Conservation (phyloP, 2,329 filamentous ascomycete species). For the Aspergillus ochraceoroseus region DNA sequence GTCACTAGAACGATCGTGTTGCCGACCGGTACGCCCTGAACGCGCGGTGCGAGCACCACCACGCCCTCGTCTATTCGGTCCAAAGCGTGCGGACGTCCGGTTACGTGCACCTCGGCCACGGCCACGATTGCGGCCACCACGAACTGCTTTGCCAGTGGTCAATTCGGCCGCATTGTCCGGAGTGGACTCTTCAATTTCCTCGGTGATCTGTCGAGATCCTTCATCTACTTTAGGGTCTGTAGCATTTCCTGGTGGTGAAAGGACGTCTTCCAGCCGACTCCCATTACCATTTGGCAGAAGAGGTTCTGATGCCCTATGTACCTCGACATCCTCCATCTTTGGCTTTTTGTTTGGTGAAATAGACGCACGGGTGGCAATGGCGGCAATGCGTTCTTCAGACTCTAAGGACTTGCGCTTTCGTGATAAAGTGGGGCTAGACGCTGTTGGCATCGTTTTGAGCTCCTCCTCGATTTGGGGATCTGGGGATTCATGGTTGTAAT, state of each 20-base stretch:
- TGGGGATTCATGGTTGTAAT: conserved; percentile 3
- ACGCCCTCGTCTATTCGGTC: conserved; percentile 25
- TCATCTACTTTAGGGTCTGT: conserved; percentile 14
- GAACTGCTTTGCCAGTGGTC: conserved; percentile 22
- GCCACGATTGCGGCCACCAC: conserved; percentile 32
- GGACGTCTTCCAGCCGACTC: conserved; percentile 20
- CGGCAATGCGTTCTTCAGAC: conserved; percentile 18
- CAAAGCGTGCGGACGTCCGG: conserved; percentile 25
- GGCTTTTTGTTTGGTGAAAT: conserved; percentile 27
- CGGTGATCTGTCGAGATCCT: conserved; percentile 23
- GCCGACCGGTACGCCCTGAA: conserved; percentile 23
- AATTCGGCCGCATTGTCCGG: conserved; percentile 20
- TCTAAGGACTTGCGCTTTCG: conserved; percentile 29
- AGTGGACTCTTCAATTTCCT: conserved; percentile 23
- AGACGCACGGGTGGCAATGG: conserved; percentile 16
- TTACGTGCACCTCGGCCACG: conserved; percentile 36
- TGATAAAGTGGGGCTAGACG: conserved; percentile 16
- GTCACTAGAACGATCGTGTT: conserved; percentile 29
- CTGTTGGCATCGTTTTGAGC: conserved; percentile 12
- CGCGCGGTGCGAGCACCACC: conserved; percentile 28
- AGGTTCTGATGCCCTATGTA: conserved; percentile 21
- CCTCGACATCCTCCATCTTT: conserved; percentile 31
- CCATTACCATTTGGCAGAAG: conserved; percentile 24
- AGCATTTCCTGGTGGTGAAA: conserved; percentile 17
- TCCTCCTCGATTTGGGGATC: conserved; percentile 6